These are phyloP conservation scores for Neurospora sp. DNA, from an alignment of 495 filamentous ascomycete genomes.

Conservation along the genomic window DNA sequence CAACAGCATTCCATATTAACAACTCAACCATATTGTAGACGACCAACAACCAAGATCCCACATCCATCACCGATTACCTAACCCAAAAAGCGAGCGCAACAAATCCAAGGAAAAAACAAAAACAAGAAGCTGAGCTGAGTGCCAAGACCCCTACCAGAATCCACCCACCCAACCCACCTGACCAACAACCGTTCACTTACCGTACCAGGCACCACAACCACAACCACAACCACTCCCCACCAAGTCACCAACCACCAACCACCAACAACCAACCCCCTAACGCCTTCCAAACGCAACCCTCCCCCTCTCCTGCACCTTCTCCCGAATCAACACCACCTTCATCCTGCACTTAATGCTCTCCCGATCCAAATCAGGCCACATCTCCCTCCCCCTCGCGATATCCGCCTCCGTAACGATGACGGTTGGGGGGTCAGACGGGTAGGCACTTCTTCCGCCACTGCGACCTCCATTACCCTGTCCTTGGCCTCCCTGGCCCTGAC, in stretches of 20 bases:
- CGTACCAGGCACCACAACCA: background rate
- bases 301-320: background rate
- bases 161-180: background rate
- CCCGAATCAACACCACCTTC: background rate
- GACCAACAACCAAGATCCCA: background rate
- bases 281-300: background rate
- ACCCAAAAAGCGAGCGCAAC: background rate
- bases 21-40: background rate
- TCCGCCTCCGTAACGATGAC: background rate
- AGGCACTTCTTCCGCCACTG: background rate
- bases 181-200: background rate
- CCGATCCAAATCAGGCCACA: background rate
- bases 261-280: background rate
- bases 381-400: background rate
- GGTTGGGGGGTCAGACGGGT: background rate
- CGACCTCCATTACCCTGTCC: background rate
- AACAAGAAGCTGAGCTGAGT: background rate
- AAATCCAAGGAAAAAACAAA: background rate
- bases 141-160: background rate
- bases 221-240: background rate
- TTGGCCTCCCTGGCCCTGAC: no score
- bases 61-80: no score
- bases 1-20: background rate
- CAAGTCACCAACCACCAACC: background rate
- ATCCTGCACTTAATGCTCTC: background rate